Percentiles rank a stretch among this genome's conserved stretches.
phyloP scores from a whole-genome alignment of 225 moss, liverwort and hornwort genomes.

The Physcomitrium patens region DNA sequence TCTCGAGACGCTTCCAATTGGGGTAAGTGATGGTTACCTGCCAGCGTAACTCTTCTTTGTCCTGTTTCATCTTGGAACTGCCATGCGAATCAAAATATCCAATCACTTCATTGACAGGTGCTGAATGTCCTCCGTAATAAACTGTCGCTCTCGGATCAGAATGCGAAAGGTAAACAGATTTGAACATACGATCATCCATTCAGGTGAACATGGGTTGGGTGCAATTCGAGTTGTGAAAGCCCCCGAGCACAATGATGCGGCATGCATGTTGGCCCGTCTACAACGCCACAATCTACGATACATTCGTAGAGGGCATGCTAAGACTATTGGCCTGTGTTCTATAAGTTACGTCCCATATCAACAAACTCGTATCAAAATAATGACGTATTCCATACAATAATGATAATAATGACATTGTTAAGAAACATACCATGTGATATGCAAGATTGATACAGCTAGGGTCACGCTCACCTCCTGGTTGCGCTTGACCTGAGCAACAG shows the following conservation, averaged over 20 bases:
- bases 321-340: neutral
- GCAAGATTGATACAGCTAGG: slow-evolving; percentile 49
- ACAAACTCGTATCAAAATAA: no score
- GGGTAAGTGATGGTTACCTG: slow-evolving; percentile 22
- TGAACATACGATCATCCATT: neutral
- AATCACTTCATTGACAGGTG: slow-evolving; percentile 3
- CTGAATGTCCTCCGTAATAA: neutral
- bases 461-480: slow-evolving; percentile 35
- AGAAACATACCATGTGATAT: slow-evolving; percentile 41
- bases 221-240: neutral
- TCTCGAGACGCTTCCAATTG: slow-evolving; percentile 34
- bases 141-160: neutral
- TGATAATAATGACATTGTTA: neutral
- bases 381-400: no score
- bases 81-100: slow-evolving; percentile 23
- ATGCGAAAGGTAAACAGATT: neutral
- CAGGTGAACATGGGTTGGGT: neutral
- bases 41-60: slow-evolving; percentile 41
- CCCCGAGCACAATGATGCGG: neutral
- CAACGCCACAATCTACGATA: neutral
- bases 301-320: neutral
- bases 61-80: slow-evolving; percentile 52
- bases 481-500: slow-evolving; percentile 25
- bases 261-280: slow-evolving; percentile 6
- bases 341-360: neutral